These are phyloP conservation scores for Penicillium longicatenatum DNA, from an alignment of 495 filamentous ascomycete genomes.

Conservation along the genomic window DNA sequence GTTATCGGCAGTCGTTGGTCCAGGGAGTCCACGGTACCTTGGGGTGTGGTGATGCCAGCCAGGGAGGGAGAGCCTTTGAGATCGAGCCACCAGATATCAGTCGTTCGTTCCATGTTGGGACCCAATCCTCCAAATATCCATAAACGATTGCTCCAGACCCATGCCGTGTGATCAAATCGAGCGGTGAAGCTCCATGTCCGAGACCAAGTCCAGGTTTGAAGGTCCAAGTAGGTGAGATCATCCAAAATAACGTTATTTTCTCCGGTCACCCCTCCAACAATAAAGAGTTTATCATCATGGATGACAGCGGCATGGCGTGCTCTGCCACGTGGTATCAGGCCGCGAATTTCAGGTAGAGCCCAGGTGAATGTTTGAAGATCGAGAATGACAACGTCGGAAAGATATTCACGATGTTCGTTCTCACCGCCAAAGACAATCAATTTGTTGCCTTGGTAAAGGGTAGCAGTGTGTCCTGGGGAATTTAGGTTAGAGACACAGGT, in stretches of 20 bases:
- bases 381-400: conserved; percentile 94
- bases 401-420: conserved; percentile 93
- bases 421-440: conserved; percentile 95
- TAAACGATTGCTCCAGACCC: conserved; percentile 85
- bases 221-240: conserved; percentile 92
- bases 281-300: conserved; percentile 94
- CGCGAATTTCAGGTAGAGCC: conserved; percentile 85
- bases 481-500: neutral
- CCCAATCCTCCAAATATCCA: conserved; percentile 98
- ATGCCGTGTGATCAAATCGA: conserved; percentile 90
- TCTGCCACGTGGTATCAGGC: conserved; percentile 81
- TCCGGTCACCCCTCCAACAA: conserved; percentile 86
- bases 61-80: conserved; percentile 86
- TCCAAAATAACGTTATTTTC: conserved; percentile 87
- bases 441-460: conserved; percentile 90
- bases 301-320: conserved; percentile 92
- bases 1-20: conserved; percentile 31
- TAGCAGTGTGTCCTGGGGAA: conserved; percentile 84
- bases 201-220: conserved; percentile 98
- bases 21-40: conserved; percentile 59
- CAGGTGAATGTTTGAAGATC: conserved; percentile 91
- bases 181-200: conserved; percentile 92
- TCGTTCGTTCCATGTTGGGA: conserved; percentile 92
- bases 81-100: conserved; percentile 96
- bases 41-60: conserved; percentile 64